Base-by-base conservation (phyloP, 2,329 filamentous ascomycete genomes). In the Blumeriella jaapii region DNA sequence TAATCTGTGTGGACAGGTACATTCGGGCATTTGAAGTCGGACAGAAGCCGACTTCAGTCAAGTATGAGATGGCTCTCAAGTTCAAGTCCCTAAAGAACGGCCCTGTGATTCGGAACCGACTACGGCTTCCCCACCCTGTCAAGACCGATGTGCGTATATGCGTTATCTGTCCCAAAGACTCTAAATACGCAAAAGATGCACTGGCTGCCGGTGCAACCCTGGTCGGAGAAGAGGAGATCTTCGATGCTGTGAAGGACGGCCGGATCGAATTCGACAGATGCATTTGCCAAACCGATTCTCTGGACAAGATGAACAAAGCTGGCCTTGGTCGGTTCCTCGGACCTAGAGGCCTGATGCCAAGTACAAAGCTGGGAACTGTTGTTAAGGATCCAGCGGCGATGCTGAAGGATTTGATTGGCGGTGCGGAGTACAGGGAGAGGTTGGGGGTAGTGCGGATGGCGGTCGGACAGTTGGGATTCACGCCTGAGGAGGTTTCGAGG, bases 11-110 rank as follows among this genome's bases (percentile, higher is more conserved):
- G n/a, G n/a, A 17, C 48, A 94, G 86, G 56, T 91, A 94, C 57
- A 74, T 98, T 47, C 83, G 85, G 53, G 89, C 91, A 30, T 78
- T 81, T 54, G 91, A 98, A 71, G 87, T 95, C 50, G 89, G 91
- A 54, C 74, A 74, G 34, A 71, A 78, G 31, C 80, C 83, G 3
- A 68, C 70, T 2, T 65, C 68, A 8, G 67, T 77, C 48, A 96
- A 95, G 59, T 98, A 98, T 65, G 91, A 96, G 58, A 53, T 96
- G 32, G 72, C 83, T 52, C 64, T 98, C 50, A 86, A 81, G 54
- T 64, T 98, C 44, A 79, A 79, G 53, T 86, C 89, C 2, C 68
- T 75, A 49, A 89, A 87, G 58, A 87, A 86, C 59, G 86, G 87
- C 1, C 80, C 87, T 12, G 76, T 91, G 6, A 69, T 98, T 47